Evolutionary conservation across 768 basidiomycete genomes (phyloP), one percentile per base, ranked within the genome.

Genomic region (Phlebiopsis gigantea): DNA sequence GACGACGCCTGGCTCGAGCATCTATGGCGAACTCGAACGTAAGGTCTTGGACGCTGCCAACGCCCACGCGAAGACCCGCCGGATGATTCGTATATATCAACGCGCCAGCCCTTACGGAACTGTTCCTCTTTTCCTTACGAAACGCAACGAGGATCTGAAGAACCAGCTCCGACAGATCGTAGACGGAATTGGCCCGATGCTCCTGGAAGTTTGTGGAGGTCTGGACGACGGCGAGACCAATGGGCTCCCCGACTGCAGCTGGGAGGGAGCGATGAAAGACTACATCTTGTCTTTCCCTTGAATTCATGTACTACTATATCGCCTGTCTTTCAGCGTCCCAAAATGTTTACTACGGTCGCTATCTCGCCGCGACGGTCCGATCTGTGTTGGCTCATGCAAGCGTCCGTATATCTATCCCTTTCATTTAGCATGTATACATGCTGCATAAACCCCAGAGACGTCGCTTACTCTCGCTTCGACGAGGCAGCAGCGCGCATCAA

Each of bases 221-320:
- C 34, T 39, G 34, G 57, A 46, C 5, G 43, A 59, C n/a, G 64
- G 62, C 46, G 14, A 79, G 53, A 61, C 56, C 44, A 62, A 69
- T 14, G 73, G 71, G 5, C 67, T 82, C 43, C 69, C 75, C 42
- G 53, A 71, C 1, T 90, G 88, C 65, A 79, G 75, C 59, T 88
- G 86, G 87, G 81, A 84, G 64, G 45, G 56, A 21, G 58, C 60
- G 46, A 85, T 88, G 81, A 85, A 83, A 69, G 63, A 65, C 45
- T 85, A 75, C 64, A 88, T 90, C 57, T 68, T 87, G 57, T 70
- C 70, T 22, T 90, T 79, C 67, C 87, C 88, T 29, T 89, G 68
- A 79, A 14, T n/a, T 31, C 24, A 17, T 17, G n/a, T 28, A 30
- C 19, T 25, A 21, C 49, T 47, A 2, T 8, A 47, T 14, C 4